Percentiles rank a stretch among this genome's conserved stretches.
Evolutionary conservation across 441 rosid species (phyloP).

Genomic region (Flueggea neowawraea): DNA sequence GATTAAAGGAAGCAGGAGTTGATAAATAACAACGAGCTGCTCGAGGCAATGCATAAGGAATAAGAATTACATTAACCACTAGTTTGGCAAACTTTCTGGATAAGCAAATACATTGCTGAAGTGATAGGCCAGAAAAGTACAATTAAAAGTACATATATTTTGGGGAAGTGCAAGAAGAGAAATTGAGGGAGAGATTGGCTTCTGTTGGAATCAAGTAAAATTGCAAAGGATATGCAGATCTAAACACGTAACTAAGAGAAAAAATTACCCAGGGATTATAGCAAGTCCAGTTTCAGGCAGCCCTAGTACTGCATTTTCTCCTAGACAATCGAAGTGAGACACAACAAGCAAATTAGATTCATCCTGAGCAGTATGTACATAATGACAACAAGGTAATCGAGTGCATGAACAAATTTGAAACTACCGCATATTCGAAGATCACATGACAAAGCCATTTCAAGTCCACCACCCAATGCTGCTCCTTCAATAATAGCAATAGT

Average conservation of each 20-base stretch:
- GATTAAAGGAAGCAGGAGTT: too few relatives aligned
- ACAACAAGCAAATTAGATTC: not conserved
- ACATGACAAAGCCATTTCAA: conserved; percentile 93
- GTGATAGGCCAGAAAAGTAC: too few relatives aligned
- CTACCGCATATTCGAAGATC: conserved; percentile 92
- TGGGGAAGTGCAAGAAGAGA: too few relatives aligned
- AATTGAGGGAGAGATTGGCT: not conserved
- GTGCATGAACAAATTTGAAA: conserved; percentile 9
- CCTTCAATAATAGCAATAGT: conserved; percentile 94
- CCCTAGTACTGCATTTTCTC: conserved; percentile 74
- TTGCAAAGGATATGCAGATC: not conserved
- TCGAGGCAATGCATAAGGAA: too few relatives aligned
- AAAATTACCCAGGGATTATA: conserved; percentile 75
- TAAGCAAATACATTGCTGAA: too few relatives aligned
- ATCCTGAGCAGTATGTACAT: not conserved
- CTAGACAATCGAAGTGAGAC: conserved; percentile 30
- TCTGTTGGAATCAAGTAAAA: not conserved
- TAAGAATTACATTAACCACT: too few relatives aligned
- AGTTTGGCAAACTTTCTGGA: too few relatives aligned
- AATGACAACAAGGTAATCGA: not conserved
- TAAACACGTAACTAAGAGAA: not conserved
- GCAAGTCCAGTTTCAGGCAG: conserved; percentile 98
- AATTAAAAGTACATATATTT: too few relatives aligned
- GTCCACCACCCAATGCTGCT: conserved; percentile 91
- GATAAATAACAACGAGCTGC: too few relatives aligned